A percentile compares a stretch with the other conserved stretches of the same genome.
Conservation (phyloP, 305 asterid genomes). For the Lippia alba region DNA sequence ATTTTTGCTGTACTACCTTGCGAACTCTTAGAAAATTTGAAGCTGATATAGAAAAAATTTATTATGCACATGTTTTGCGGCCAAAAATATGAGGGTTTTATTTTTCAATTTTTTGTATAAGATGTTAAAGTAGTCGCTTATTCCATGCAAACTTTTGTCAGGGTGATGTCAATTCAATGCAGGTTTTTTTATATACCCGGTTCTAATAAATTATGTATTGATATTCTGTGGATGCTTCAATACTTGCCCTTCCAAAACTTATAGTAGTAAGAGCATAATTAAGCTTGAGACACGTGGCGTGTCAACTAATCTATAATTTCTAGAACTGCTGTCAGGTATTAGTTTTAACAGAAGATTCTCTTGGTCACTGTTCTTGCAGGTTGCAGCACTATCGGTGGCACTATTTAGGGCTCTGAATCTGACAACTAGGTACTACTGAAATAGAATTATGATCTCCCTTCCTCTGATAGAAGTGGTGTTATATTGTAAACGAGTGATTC, state of each 20-base stretch:
- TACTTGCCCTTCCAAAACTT: conserved; percentile 6
- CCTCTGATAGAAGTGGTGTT: conserved; percentile 11
- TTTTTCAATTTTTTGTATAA: conserved; percentile 1
- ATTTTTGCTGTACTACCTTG: conserved; percentile 2
- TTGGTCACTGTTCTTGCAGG: conserved; percentile 56
- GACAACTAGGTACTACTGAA: conserved; percentile 64
- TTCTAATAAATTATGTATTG: conserved; percentile 5
- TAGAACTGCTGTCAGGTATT: background rate
- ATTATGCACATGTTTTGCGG: conserved; percentile 5
- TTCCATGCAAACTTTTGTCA: conserved; percentile 4
- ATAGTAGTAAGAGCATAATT: conserved; percentile 7
- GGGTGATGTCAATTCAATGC: background rate
- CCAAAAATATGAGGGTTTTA: conserved; percentile 8
- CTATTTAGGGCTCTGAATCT: conserved; percentile 89
- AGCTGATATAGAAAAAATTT: background rate
- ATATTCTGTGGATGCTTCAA: conserved; percentile 14
- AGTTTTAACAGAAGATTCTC: conserved; percentile 32
- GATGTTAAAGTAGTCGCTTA: background rate
- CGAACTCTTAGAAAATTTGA: background rate
- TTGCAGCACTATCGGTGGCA: conserved; percentile 88
- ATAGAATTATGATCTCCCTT: conserved; percentile 9
- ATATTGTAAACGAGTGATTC: conserved; percentile 10
- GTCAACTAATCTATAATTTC: conserved; percentile 12
- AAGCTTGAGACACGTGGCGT: conserved; percentile 4
- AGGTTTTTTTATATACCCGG: background rate